Base-by-base conservation (phyloP, 306 rosid genomes). In the Castanopsis chinensis region DNA sequence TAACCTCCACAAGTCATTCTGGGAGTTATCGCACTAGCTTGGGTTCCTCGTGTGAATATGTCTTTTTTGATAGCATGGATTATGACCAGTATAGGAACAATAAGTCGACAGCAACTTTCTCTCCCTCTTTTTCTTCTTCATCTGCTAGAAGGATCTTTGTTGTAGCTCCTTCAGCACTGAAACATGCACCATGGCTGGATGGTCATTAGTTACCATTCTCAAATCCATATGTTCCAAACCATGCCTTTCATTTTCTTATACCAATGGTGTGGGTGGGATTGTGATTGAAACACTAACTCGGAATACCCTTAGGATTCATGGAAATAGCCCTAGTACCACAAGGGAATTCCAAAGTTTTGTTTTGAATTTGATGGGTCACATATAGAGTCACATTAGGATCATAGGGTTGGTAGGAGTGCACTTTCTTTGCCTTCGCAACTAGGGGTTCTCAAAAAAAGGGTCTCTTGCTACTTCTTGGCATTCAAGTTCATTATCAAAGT, bases 1-100 rank as follows among this genome's bases (percentile, higher is more conserved):
- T 78, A 89, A 77, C 89, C 89, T 63, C 77, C 91, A 76, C 89
- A 88, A 81, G 83, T 79, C 74, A 69, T 83, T 69, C 91, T 1
- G 91, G 91, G 3, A 88, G 91, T 83, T 89, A 88, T 45, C 91
- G 85, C 5, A 81, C 89, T 33, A 33, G 37, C 37, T 5, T 85
- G 91, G 91, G 91, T 88, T 75, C 91, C 89, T 23, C 85, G 91
- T 71, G 89, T 87, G 54, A 83, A 83, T 60, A 69, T 85, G 33
- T 81, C 89, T 25, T 88, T 33, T 33, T 88, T 77, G 78, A 75
- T 70, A 85, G 89, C 81, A 51, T 83, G 43, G 87, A 83, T 28
- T 88, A 89, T 71, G 89, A 85, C 2, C 87, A 80, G 37, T 75
- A 64, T 13, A 67, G 78, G 19, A 80, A 73, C 84, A 78, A 20